These are phyloP conservation scores for Trichoderma lentiforme DNA, from an alignment of 2,329 filamentous ascomycete genomes.

Conservation along the genomic window DNA sequence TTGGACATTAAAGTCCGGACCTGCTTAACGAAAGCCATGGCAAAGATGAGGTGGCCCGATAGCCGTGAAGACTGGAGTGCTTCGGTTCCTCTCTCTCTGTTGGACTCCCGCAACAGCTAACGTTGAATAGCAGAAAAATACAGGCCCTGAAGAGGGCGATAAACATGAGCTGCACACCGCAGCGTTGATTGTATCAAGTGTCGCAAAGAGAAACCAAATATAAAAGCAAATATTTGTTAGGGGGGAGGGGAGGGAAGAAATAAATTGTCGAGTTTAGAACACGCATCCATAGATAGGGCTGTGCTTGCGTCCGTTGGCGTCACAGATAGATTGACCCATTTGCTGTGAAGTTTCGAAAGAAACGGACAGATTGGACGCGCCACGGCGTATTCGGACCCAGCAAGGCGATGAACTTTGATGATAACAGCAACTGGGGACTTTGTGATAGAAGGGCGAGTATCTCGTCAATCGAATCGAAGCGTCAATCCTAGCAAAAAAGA, in stretches of 20 bases:
- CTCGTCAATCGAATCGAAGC: not conserved
- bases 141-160: not conserved
- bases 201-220: not conserved
- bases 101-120: not conserved
- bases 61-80: not conserved
- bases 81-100: not conserved
- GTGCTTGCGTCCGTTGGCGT: not conserved
- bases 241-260: not conserved
- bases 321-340: not conserved
- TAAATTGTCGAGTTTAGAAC: not conserved
- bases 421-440: not conserved
- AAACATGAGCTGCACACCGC: not conserved
- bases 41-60: not conserved
- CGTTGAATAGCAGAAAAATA: not conserved
- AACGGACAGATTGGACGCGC: not conserved
- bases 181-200: not conserved
- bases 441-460: not conserved
- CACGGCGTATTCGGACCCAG: not conserved
- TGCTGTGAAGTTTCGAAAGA: not conserved
- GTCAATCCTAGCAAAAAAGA: not conserved
- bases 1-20: conserved; percentile 60
- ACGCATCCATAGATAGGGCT: not conserved
- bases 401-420: not conserved
- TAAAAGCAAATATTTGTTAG: not conserved
- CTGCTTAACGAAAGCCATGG: conserved; percentile 55